Conservation (phyloP, 805 yeast species). For the Myxozyma nipponensis region DNA sequence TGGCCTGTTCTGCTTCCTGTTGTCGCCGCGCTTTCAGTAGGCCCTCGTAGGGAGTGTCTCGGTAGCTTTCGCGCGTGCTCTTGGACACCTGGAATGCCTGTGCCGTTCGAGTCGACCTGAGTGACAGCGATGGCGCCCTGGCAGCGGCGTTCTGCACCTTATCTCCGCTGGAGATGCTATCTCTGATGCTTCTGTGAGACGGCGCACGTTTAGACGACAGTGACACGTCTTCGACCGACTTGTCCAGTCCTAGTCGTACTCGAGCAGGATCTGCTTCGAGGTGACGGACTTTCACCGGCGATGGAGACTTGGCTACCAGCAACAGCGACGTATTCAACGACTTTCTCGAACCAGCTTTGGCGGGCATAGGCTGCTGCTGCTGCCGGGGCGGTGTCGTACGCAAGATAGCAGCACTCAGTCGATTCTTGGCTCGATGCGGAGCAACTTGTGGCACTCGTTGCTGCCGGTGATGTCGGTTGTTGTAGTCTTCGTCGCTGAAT, state of each 20-base stretch:
- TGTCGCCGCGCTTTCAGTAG: background rate
- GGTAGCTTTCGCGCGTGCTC: background rate
- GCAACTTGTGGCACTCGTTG: background rate
- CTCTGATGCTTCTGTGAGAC: background rate
- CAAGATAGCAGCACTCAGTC: background rate
- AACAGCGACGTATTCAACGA: background rate
- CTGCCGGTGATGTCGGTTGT: no score
- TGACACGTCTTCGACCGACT: conserved; percentile 22
- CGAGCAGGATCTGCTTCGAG: conserved; percentile 23
- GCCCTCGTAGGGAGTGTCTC: conserved; percentile 7
- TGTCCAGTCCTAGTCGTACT: conserved; percentile 29
- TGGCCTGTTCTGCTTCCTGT: background rate
- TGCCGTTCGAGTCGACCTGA: conserved; percentile 13
- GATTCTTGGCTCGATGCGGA: background rate
- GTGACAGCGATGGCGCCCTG: conserved; percentile 9
- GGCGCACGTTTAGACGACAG: no score
- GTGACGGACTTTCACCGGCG: conserved; percentile 3
- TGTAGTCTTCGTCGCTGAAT: no score
- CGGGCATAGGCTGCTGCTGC: no score
- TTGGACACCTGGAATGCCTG: background rate
- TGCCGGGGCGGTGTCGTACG: background rate
- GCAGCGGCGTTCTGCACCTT: background rate
- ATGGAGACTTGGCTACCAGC: conserved; percentile 25
- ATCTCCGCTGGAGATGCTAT: background rate
- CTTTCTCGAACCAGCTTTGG: no score